Percentiles rank a stretch among this genome's conserved stretches.
phyloP scores from a whole-genome alignment of 2,329 filamentous ascomycete species.

The Myriosclerotinia curreyana region DNA sequence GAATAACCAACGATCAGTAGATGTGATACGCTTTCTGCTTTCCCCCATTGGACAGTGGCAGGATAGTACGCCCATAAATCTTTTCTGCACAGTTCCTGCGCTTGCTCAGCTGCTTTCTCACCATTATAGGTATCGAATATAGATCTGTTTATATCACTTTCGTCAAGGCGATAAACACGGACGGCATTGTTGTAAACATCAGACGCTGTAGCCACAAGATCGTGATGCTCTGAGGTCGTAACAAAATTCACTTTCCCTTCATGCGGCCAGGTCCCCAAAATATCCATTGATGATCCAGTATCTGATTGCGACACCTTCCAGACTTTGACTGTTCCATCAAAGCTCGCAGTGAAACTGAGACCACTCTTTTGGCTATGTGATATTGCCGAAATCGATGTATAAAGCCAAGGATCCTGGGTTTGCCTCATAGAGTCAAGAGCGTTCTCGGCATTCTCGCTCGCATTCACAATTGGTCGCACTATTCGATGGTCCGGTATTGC shows the following conservation, averaged over 20 bases:
- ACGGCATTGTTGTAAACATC: constrained; percentile 55
- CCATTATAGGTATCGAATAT: constrained; percentile 35
- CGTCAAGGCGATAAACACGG: constrained; percentile 52
- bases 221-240: constrained; percentile 46
- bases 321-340: constrained; percentile 59
- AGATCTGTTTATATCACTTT: constrained; percentile 39
- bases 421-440: constrained; percentile 54
- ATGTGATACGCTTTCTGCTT: constrained; percentile 45
- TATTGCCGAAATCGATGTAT: constrained; percentile 61
- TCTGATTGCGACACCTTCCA: constrained; percentile 47
- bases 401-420: constrained; percentile 61
- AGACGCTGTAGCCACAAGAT: constrained; percentile 57
- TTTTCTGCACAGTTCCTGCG: constrained; percentile 27
- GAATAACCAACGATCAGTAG: constrained; percentile 62
- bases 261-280: constrained; percentile 54
- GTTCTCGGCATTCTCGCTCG: constrained; percentile 50
- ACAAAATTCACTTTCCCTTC: constrained; percentile 62
- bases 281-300: constrained; percentile 44
- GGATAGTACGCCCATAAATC: constrained; percentile 60
- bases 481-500: constrained; percentile 58
- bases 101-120: constrained; percentile 30
- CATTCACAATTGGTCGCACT: constrained; percentile 48
- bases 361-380: constrained; percentile 50
- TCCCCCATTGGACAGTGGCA: constrained; percentile 62
- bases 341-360: constrained; percentile 57